Evolutionary conservation across 176 grass and related monocot genomes (phyloP).

Genomic region (Puccinellia tenuiflora): DNA sequence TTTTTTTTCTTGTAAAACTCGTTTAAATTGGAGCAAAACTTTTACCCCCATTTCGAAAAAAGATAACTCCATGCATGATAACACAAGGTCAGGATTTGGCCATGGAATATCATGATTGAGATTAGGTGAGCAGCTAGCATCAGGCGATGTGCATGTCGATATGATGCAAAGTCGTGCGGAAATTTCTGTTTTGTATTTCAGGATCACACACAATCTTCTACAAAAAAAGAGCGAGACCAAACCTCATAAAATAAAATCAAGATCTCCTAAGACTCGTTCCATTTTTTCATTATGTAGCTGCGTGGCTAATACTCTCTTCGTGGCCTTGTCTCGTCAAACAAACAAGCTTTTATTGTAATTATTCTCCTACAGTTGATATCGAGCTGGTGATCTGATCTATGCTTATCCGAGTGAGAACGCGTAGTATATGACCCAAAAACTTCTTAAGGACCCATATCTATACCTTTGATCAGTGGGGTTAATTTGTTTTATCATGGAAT

Average conservation of each 20-base stretch:
- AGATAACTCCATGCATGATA: neutral
- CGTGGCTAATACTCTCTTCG: neutral
- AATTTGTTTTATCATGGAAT: neutral
- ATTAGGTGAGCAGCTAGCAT: neutral
- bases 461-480: neutral
- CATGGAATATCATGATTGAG: neutral
- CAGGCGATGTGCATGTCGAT: neutral
- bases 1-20: no score
- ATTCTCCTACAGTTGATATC: neutral
- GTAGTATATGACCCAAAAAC: neutral
- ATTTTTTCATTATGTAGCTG: neutral
- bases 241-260: neutral
- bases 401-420: neutral
- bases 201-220: neutral
- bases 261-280: neutral
- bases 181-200: neutral
- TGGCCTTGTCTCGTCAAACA: neutral
- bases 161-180: neutral
- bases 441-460: neutral
- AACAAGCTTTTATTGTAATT: neutral
- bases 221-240: neutral
- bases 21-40: no score
- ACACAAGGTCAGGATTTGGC: neutral
- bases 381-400: slow-evolving; percentile 31
- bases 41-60: no score